Evolutionary conservation across 2,329 filamentous ascomycete species (phyloP), one percentile per base, ranked within the genome.

Genomic region (Fusarium odoratissimum): DNA sequence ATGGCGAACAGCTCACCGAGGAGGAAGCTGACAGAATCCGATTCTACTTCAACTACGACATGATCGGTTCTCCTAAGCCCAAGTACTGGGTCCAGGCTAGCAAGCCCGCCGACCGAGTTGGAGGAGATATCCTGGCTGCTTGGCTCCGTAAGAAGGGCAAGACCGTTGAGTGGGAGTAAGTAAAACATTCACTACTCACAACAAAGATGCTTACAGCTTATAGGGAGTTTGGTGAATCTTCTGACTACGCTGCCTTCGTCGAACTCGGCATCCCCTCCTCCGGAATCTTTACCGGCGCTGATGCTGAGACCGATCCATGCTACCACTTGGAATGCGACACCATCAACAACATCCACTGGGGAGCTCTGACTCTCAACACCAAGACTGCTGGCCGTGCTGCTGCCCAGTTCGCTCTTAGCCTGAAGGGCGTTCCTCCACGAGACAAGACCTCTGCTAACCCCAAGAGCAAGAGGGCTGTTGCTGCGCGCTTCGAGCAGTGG

Each of bases 1-100:
- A 85, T 64, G 81, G 79, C 3, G 64, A 77, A 19, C 76, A 78
- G 11, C 79, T 86, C 33, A 76, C 79, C 16, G 74, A 79, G 28
- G 76, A 77, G 4, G 82, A 85, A 48, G 80, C 80, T 1, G 83
- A 87, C 67, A 90, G 89, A 80, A 89, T 93, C 75, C 85, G 87
- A 5, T 88, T 92, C 37, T 91, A 92, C 83, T 88, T 92, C 78
- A 91, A 93, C 83, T 92, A 91, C 76, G 91, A 93, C 80, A 93
- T 93, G 91, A 91, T 92, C 62, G 84, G 82, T n/a, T 85, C 83
- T 21, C 79, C 80, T 7, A 74, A 77, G n/a, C 82, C 84, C 16
- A 71, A 76, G 44, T 86, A 80, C 74, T 76, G 75, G 59, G 80
- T 86, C 12, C 84, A 85, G 60, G 77, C 82, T 46, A 80, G 82